A percentile compares a stretch with the other conserved stretches of the same genome.
phyloP scores from a whole-genome alignment of 768 basidiomycete genomes.

The Mycena capillaripes region DNA sequence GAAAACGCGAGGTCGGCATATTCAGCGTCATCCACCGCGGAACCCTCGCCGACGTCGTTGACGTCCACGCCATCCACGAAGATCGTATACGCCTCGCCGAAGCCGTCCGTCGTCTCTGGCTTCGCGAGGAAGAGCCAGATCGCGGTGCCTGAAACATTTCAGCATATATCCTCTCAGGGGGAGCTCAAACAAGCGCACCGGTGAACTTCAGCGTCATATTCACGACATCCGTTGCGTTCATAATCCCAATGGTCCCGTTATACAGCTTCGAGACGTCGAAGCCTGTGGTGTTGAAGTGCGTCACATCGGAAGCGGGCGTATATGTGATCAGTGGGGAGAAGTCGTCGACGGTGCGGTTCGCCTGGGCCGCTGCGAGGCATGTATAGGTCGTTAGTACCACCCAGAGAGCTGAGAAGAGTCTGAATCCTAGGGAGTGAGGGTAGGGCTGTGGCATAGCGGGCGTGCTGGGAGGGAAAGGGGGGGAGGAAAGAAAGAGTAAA shows the following conservation, averaged over 20 bases:
- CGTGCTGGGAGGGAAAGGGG: not conserved
- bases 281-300: slow-evolving; percentile 27
- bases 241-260: slow-evolving; percentile 31
- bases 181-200: slow-evolving; percentile 3
- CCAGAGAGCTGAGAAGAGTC: not conserved
- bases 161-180: not conserved
- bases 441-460: not conserved
- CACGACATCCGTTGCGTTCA: slow-evolving; percentile 15
- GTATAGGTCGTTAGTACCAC: not conserved
- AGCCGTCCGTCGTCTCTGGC: slow-evolving; percentile 5
- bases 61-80: slow-evolving; percentile 19
- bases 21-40: slow-evolving; percentile 17
- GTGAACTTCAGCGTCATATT: slow-evolving; percentile 37
- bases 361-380: not conserved
- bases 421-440: not conserved
- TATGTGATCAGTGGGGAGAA: slow-evolving; percentile 26
- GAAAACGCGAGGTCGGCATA: slow-evolving; percentile 22
- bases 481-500: not conserved
- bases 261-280: slow-evolving; percentile 33
- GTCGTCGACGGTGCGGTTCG: slow-evolving; percentile 36
- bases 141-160: slow-evolving; percentile 5
- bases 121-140: slow-evolving; percentile 34
- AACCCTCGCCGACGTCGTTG: not conserved
- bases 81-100: slow-evolving; percentile 10
- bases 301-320: slow-evolving; percentile 12